Base-by-base conservation (phyloP, 2,329 filamentous ascomycete genomes). In the Lomentospora prolificans region DNA sequence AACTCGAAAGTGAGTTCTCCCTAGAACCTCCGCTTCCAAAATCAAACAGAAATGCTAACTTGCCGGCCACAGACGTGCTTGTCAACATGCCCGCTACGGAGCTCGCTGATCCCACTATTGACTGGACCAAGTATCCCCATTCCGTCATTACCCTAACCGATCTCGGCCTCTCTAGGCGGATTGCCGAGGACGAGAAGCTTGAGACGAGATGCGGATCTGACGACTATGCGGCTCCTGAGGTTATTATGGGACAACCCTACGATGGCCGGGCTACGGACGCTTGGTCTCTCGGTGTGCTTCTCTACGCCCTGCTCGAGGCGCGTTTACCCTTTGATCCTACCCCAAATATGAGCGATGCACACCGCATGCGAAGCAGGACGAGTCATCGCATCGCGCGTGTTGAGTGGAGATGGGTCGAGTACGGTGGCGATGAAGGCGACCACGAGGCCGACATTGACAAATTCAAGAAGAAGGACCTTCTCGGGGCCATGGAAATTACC, bases 221-320 rank as follows among this genome's bases (percentile, higher is more conserved):
- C 70, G 94, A 99, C 71, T 99, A 99, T 67, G 92, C 92, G 1
- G 92, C 94, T 0, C 94, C 94, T 0, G 94, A 99, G 68, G 90
- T 99, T 50, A 86, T 99, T 55, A 89, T 99, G 77, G 92, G 92
- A 24, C 89, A 96, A 65, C 84, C 89, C 6, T 99, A 99, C 66
- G 91, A 97, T 67, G 94, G 94, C 30, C 88, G 90, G 36, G 82
- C 86, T 1, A 96, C 88, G 0, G 94, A 99, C 66, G 90, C 90
- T 8, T 99, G 94, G 94, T 95, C 92, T 0, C 77, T 97, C 1
- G 94, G 94, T 53, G 94, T 99, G 1, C 74, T 97, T 2, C 79
- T 97, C 0, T 99, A 97, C 67, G 90, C 94, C 1, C 80, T 97
- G 3, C 85, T 97, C 69, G 94, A 99, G 71, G 87, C 87, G n/a